These are phyloP conservation scores for Yamadazyma endophytica DNA, from an alignment of 805 yeast species.

Conservation along the genomic window DNA sequence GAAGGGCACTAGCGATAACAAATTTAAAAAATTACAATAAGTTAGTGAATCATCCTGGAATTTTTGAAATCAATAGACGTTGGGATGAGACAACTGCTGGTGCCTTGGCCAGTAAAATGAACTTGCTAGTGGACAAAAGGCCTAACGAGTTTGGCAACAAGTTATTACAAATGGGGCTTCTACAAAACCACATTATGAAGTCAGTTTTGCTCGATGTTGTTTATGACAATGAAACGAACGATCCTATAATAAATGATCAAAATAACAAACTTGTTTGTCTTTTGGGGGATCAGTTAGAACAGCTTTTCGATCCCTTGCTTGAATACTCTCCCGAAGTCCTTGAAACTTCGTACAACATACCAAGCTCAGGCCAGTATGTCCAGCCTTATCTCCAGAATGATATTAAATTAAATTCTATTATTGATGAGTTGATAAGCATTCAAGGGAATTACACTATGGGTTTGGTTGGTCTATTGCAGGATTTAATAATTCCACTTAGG, in stretches of 20 bases:
- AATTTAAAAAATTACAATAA: slow-evolving; percentile 62
- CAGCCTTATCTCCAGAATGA: slow-evolving; percentile 14
- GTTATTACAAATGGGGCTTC: slow-evolving; percentile 53
- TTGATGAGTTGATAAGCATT: slow-evolving; percentile 62
- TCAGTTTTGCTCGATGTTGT: slow-evolving; percentile 70
- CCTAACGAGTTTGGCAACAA: slow-evolving; percentile 58
- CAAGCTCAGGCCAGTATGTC: slow-evolving; percentile 24
- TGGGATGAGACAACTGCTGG: slow-evolving; percentile 88
- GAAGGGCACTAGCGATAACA: slow-evolving; percentile 75
- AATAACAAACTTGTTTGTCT: slow-evolving; percentile 75
- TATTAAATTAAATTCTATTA: slow-evolving; percentile 45
- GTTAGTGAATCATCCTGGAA: slow-evolving; percentile 37
- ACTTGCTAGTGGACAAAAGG: slow-evolving; percentile 44
- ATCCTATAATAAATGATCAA: slow-evolving; percentile 43
- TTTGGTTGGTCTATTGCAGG: slow-evolving; percentile 71
- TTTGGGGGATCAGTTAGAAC: slow-evolving; percentile 83
- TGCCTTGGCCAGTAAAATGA: slow-evolving; percentile 63
- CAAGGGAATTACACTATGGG: slow-evolving; percentile 74
- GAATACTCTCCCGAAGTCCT: slow-evolving; percentile 92
- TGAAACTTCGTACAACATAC: slow-evolving; percentile 65
- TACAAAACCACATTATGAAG: slow-evolving; percentile 46
- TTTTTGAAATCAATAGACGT: slow-evolving; percentile 35
- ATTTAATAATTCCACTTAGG: slow-evolving; percentile 74
- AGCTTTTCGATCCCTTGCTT: slow-evolving; percentile 80
- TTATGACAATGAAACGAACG: slow-evolving; percentile 47